A percentile compares a stretch with the other conserved stretches of the same genome.
Evolutionary conservation across 352 stramenopile species (phyloP).

Genomic region (Saprolegnia parasitica): DNA sequence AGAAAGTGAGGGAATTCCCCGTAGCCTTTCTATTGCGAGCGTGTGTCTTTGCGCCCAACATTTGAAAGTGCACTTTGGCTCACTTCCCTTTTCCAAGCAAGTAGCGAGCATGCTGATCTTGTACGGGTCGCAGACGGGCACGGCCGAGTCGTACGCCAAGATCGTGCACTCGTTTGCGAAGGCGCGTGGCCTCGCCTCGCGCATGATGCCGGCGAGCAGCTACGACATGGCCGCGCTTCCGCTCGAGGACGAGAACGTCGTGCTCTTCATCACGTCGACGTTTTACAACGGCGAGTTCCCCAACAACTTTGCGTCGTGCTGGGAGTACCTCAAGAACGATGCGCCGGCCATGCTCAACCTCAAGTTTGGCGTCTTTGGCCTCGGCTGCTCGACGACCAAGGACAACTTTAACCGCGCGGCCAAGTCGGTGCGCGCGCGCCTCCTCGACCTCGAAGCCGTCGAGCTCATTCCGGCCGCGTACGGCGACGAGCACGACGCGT

Average conservation of each 20-base stretch:
- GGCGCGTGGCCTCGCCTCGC: constrained; percentile 12
- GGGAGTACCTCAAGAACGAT: constrained; percentile 22
- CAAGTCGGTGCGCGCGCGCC: constrained; percentile 9
- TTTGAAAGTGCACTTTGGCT: background rate
- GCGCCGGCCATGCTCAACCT: background rate
- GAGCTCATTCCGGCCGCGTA: constrained; percentile 13
- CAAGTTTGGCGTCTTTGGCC: constrained; percentile 28
- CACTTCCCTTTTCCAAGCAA: background rate
- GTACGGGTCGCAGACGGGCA: constrained; percentile 28
- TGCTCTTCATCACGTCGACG: constrained; percentile 28
- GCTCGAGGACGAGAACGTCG: constrained; percentile 19
- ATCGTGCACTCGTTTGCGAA: constrained; percentile 30
- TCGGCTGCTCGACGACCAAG: constrained; percentile 24
- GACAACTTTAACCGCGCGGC: constrained; percentile 27
- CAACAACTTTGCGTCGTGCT: constrained; percentile 21
- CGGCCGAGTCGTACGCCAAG: constrained; percentile 27
- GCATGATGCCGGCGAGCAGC: constrained; percentile 5
- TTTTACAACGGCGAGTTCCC: constrained; percentile 30
- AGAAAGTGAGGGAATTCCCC: constrained; percentile 6
- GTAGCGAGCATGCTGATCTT: constrained; percentile 31
- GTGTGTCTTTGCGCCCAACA: background rate
- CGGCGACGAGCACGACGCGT: constrained; percentile 16
- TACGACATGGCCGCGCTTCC: constrained; percentile 6
- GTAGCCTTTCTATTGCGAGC: background rate
- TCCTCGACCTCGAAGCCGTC: constrained; percentile 8